phyloP scores from a whole-genome alignment of 805 yeast genomes.

The Candida coquimbonensis region DNA sequence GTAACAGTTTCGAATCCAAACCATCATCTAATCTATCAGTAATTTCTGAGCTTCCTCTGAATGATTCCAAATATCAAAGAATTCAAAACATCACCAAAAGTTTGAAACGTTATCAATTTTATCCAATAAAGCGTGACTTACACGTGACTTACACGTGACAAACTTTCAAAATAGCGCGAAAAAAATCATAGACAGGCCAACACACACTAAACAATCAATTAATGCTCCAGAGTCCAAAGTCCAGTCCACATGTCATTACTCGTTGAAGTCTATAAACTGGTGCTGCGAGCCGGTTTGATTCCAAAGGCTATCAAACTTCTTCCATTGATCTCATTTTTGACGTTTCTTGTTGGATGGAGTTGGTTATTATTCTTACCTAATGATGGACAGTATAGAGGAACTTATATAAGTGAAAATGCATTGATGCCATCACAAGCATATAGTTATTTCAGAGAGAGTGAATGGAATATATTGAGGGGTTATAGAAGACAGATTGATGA shows the following conservation, averaged over 20 bases:
- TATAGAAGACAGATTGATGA: constrained; percentile 46
- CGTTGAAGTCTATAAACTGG: constrained; percentile 36
- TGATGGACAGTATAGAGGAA: constrained; percentile 74
- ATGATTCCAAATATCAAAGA: too few species aligned
- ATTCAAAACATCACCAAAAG: too few species aligned
- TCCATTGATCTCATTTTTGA: constrained; percentile 36
- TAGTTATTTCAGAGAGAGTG: constrained; percentile 85
- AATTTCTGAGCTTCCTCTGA: too few species aligned
- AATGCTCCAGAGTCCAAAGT: too few species aligned
- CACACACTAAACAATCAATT: too few species aligned
- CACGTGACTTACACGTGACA: too few species aligned
- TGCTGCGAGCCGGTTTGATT: constrained; percentile 38
- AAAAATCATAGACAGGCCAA: too few species aligned
- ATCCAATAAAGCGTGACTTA: too few species aligned
- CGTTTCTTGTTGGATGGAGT: constrained; percentile 40
- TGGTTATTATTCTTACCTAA: constrained; percentile 66
- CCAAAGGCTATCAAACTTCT: constrained; percentile 37
- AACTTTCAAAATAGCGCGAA: too few species aligned
- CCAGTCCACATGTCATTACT: constrained; percentile 35
- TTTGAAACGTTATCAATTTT: too few species aligned
- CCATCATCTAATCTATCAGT: too few species aligned
- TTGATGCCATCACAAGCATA: constrained; percentile 94
- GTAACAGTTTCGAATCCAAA: too few species aligned
- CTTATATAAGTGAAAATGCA: constrained; percentile 94
- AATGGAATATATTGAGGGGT: constrained; percentile 89